Conservation (phyloP, 805 yeast species). For the Pichia rugopelliculosa region DNA sequence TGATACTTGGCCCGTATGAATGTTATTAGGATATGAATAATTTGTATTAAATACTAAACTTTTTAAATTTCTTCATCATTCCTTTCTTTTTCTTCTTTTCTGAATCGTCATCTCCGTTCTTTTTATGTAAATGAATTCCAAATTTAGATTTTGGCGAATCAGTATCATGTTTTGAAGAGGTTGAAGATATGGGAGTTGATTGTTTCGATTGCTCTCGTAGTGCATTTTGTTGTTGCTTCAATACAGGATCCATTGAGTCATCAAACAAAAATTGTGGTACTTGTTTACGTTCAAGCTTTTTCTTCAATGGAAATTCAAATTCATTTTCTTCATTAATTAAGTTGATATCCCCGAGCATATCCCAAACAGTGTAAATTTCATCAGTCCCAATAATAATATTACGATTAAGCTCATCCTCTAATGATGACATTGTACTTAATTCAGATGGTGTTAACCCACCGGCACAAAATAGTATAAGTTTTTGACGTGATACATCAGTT, state of each 20-base stretch:
- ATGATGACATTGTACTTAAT: constrained; percentile 64
- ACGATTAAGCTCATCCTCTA: constrained; percentile 52
- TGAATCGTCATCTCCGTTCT: not conserved
- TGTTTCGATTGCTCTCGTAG: not conserved
- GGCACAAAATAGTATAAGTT: constrained; percentile 71
- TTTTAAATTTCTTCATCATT: constrained; percentile 20
- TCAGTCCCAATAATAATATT: constrained; percentile 82
- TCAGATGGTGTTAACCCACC: constrained; percentile 91
- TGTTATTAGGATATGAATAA: no score
- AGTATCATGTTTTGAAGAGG: constrained; percentile 3
- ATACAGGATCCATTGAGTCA: constrained; percentile 12
- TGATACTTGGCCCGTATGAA: no score
- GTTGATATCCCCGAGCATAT: constrained; percentile 27
- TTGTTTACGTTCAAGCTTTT: constrained; percentile 11
- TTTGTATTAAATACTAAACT: constrained; percentile 12
- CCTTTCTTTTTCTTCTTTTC: constrained; percentile 16
- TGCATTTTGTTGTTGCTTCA: not conserved
- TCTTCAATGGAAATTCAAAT: constrained; percentile 21
- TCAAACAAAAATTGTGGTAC: constrained; percentile 21
- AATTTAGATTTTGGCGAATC: constrained; percentile 7
- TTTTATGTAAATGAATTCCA: constrained; percentile 4
- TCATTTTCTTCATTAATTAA: constrained; percentile 24
- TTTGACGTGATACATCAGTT: constrained; percentile 39
- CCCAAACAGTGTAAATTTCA: constrained; percentile 45
- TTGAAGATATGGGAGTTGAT: not conserved